Base-by-base conservation (phyloP, 352 stramenopile genomes). In the Globisporangium camurandrum region DNA sequence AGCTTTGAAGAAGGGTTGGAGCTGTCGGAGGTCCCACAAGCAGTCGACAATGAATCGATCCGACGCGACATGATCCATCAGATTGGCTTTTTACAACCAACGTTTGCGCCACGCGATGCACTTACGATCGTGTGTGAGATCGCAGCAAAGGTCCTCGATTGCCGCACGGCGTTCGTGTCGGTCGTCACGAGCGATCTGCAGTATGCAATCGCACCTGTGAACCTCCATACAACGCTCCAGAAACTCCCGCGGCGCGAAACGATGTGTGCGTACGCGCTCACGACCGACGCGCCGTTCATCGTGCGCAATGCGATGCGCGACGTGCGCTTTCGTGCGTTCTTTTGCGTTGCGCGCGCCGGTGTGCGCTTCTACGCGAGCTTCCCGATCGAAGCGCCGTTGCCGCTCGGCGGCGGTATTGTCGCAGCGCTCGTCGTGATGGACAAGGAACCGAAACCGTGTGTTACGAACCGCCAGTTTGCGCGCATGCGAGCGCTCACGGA, bases 321-420 rank as follows among this genome's bases (percentile, higher is more conserved):
- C 45, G 39, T 69, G 24, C 64, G 64, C 30, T 70, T 70, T 61
- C 54, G 61, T n/a, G 52, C 67, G 22, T 67, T 70, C 31, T 69
- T 66, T 28, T 70, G 49, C 37, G 58, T 70, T 17, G 55, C 61
- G 40, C 57, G 61, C 26, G 49, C 47, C 6, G 52, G 57, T 12
- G 55, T 73, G 46, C 45, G 54, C 33, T 73, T 73, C 43, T 70
- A 66, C 54, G 61, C 61, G 31, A 69, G 61, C 37, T 73, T 73
- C 49, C 61, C 64, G 0, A 44, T 73, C 20, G 56, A 60, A 19
- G 60, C 60, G 7, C 64, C 60, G n/a, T 42, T 42, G 12, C n/a
- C 46, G 6, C 51, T 67, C 9, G 64, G 56, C 10, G 60, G 57
- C 10, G 61, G 54, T 19, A 65, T 65, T 46, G 57, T 73, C 34